Percentiles rank a stretch among this genome's conserved stretches.
Conservation (phyloP, 345 rosid species). For the Capsella bursapastoris region DNA sequence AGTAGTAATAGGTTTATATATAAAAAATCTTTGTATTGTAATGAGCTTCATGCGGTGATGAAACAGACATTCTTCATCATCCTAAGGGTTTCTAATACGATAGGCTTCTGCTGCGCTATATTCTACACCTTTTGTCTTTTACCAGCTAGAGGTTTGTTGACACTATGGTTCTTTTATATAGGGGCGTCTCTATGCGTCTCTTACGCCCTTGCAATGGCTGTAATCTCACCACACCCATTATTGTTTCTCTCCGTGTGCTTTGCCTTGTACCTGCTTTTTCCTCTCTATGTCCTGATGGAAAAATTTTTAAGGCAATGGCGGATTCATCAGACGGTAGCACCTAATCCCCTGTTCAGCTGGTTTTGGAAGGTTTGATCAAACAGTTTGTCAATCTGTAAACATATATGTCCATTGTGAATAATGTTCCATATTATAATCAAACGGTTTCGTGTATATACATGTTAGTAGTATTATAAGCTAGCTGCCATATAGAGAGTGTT, state of each 20-base stretch:
- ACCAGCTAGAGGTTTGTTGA: slow-evolving; percentile 20
- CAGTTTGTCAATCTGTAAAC: neutral
- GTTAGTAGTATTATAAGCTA: neutral
- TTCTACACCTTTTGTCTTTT: slow-evolving; percentile 36
- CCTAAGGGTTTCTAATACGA: slow-evolving; percentile 25
- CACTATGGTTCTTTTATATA: slow-evolving; percentile 5
- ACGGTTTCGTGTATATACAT: neutral
- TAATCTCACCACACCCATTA: slow-evolving; percentile 17
- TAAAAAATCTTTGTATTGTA: neutral
- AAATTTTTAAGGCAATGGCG: neutral
- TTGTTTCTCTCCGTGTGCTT: neutral
- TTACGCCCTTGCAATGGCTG: slow-evolving; percentile 18
- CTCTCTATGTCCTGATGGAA: neutral
- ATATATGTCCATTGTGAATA: slow-evolving; percentile 8
- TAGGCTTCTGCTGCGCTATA: slow-evolving; percentile 31
- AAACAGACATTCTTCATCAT: slow-evolving; percentile 27
- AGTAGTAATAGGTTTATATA: slow-evolving; percentile 1
- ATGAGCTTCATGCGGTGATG: slow-evolving; percentile 9
- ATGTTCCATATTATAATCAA: slow-evolving; percentile 9
- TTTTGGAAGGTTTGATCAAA: slow-evolving; percentile 15
- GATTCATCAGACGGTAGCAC: neutral
- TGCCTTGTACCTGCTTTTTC: neutral
- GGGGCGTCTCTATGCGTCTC: slow-evolving; percentile 11
- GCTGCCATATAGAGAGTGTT: neutral
- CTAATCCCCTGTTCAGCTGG: slow-evolving; percentile 8